phyloP scores from a whole-genome alignment of 192 early-diverging fungal genomes.

The Linnemannia hyalina region DNA sequence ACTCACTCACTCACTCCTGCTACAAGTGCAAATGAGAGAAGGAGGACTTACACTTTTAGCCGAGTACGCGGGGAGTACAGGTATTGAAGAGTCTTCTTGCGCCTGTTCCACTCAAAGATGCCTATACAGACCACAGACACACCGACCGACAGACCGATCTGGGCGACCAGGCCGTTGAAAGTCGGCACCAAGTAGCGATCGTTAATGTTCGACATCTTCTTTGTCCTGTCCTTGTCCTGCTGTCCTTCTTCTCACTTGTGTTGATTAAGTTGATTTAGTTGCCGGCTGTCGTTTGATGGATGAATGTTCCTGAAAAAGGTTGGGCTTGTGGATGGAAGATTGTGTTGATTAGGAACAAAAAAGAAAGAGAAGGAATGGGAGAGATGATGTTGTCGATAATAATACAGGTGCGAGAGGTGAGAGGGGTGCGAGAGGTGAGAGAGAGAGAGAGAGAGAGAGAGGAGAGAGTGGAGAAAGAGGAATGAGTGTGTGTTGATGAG shows the following conservation, averaged over 20 bases:
- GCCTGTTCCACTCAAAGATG: slow-evolving; percentile 64
- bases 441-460: not conserved
- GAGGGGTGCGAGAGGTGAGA: not conserved
- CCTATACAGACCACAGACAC: slow-evolving; percentile 61
- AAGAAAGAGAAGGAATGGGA: not conserved
- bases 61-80: slow-evolving; percentile 62
- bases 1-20: too few species aligned
- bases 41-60: slow-evolving; percentile 54
- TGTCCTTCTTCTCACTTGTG: not conserved
- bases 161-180: slow-evolving; percentile 64
- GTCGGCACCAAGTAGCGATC: slow-evolving; percentile 57
- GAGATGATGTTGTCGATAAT: not conserved
- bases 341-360: not conserved
- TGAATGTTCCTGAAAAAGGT: too few species aligned
- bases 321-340: not conserved
- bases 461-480: not conserved
- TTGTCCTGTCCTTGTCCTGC: slow-evolving; percentile 13
- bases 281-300: too few species aligned
- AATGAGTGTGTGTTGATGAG: not conserved
- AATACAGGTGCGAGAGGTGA: not conserved
- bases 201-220: slow-evolving; percentile 31
- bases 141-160: slow-evolving; percentile 63
- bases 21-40: not conserved
- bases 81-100: slow-evolving; percentile 63
- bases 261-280: not conserved